These are phyloP conservation scores for Staphylotrichum tortipilum DNA, from an alignment of 495 filamentous ascomycete genomes.

Conservation along the genomic window DNA sequence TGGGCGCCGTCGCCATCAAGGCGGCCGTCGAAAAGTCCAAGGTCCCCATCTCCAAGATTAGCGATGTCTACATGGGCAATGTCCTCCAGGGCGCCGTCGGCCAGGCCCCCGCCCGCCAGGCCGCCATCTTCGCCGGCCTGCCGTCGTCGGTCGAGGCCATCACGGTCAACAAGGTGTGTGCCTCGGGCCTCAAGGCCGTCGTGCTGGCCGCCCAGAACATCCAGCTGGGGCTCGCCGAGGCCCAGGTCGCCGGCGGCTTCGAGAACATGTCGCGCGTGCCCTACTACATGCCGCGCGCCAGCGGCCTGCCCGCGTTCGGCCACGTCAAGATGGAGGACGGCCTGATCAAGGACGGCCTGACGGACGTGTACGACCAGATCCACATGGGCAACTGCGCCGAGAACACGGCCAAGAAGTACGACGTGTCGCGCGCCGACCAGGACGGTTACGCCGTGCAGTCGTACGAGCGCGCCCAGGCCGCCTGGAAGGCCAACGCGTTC, in stretches of 20 bases:
- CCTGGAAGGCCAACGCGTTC: constrained; percentile 76
- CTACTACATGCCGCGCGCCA: constrained; percentile 76
- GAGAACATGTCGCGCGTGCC: constrained; percentile 95
- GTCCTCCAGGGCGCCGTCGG: constrained; percentile 79
- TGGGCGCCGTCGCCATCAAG: constrained; percentile 82
- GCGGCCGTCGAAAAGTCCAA: constrained; percentile 76
- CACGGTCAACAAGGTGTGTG: constrained; percentile 96
- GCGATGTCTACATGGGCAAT: constrained; percentile 94
- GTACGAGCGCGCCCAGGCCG: constrained; percentile 78
- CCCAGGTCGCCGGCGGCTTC: constrained; percentile 88
- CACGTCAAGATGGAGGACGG: constrained; percentile 83
- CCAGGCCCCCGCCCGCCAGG: constrained; percentile 88
- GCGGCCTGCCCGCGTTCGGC: constrained; percentile 71
- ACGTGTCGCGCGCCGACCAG: constrained; percentile 72
- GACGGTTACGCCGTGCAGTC: constrained; percentile 83
- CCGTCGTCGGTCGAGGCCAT: constrained; percentile 67
- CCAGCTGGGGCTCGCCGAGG: constrained; percentile 77
- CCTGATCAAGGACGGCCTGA: constrained; percentile 87
- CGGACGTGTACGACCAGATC: constrained; percentile 93
- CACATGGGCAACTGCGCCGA: constrained; percentile 99
- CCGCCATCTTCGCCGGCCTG: constrained; percentile 79
- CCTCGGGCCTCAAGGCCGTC: constrained; percentile 89
- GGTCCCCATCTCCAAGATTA: constrained; percentile 66
- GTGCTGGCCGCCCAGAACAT: constrained; percentile 87
- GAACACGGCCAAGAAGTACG: constrained; percentile 80